Evolutionary conservation across 2,329 filamentous ascomycete species (phyloP), one percentile per base, ranked within the genome.

Genomic region (Cercospora sesami): DNA sequence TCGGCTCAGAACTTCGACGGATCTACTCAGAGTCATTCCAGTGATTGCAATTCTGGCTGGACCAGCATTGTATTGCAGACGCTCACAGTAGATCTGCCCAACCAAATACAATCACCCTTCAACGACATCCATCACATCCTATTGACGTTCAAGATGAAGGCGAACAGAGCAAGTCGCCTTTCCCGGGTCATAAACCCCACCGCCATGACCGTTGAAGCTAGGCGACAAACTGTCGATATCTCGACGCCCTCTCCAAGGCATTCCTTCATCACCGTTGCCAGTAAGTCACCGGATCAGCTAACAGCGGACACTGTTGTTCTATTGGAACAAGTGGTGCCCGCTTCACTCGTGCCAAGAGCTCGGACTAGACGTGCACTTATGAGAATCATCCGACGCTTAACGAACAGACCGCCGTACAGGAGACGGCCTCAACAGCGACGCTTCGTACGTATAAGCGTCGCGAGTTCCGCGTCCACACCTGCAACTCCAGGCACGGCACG

Each of bases 241-340:
- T 45, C 59, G n/a, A 21, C 36, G 31, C 59, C 59, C 16, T 61
- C 59, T 26, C 31, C 33, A 12, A 48, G 59, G 28, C 33, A 61
- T 23, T 61, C 59, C 9, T 26, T 48, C 33, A 39, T 61, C 26
- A 61, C 59, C 5, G 59, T 61, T 42, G 39, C 31, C 36, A 61
- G 36, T 42, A 28, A 26, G 33, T 45, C 59, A 26, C 21, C 59
- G 21, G 8, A 60, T 42, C 36, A n/a, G 30, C 57, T 31, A 31
- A 60, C 57, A 14, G 33, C 8, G 21, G 26, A 31, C 18, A 60
- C 12, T 36, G 18, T 14, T 21, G 45, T 14, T 23, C 1, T 58
- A 9, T 8, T 16, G 21, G 53, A 30, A 26, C 14, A 33, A 2
- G 10, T 58, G 23, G 16, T 31, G 53, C n/a, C 53, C 16, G 26